A percentile compares a stretch with the other conserved stretches of the same genome.
Evolutionary conservation across 805 yeast genomes (phyloP).

Genomic region (Candida sanyiensis): DNA sequence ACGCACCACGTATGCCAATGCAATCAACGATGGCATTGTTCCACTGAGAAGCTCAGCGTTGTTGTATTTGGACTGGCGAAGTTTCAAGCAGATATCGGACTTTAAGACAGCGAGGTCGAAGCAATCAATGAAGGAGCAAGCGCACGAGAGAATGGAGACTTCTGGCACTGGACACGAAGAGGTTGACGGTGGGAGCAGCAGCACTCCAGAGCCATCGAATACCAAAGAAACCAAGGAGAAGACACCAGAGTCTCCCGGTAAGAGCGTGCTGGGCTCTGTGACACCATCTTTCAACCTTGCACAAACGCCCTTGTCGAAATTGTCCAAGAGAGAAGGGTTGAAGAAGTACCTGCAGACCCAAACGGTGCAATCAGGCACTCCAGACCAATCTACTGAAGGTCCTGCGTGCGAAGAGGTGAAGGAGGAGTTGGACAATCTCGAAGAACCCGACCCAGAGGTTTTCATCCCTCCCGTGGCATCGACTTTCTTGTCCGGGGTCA

Average conservation of each 20-base stretch:
- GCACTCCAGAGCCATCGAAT: not conserved
- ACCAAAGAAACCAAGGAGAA: not conserved
- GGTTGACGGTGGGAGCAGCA: constrained; percentile 6
- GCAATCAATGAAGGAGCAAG: constrained; percentile 1
- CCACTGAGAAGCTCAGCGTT: constrained; percentile 88
- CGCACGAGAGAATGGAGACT: not conserved
- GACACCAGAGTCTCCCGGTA: too few relatives aligned
- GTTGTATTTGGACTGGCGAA: constrained; percentile 80
- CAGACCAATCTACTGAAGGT: not conserved
- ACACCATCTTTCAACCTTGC: not conserved
- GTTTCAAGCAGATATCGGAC: constrained; percentile 46
- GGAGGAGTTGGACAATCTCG: constrained; percentile 11
- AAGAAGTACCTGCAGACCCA: constrained; percentile 22
- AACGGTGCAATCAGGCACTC: constrained; percentile 14
- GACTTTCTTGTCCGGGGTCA: constrained; percentile 71
- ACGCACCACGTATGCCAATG: constrained; percentile 85
- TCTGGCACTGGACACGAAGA: constrained; percentile 15
- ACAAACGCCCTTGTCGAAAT: not conserved
- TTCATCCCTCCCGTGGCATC: constrained; percentile 66
- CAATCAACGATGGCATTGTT: constrained; percentile 90
- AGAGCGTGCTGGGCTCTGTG: not conserved
- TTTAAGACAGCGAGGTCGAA: constrained; percentile 13
- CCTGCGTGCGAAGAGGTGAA: constrained; percentile 5
- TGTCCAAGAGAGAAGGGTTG: constrained; percentile 8
- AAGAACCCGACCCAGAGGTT: constrained; percentile 21